Evolutionary conservation across 805 yeast genomes (phyloP).

Genomic region (Metschnikowia kunwiensis): DNA sequence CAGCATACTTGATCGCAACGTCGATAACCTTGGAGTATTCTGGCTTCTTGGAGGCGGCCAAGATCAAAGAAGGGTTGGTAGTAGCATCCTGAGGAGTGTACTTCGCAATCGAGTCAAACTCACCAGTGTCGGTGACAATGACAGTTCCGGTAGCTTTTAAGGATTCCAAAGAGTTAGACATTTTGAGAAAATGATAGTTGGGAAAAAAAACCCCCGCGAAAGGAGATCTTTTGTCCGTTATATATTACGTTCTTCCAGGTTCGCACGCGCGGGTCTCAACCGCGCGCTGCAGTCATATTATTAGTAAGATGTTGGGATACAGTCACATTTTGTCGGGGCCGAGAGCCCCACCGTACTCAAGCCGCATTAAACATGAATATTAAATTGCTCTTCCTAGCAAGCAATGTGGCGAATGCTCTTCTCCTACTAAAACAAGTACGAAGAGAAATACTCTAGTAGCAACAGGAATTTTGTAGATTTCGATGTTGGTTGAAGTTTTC

Average conservation of each 20-base stretch:
- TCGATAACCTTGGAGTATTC: constrained; percentile 89
- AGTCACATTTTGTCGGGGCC: constrained; percentile 4
- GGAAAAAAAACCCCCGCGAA: not conserved
- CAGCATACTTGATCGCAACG: constrained; percentile 84
- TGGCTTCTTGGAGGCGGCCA: constrained; percentile 90
- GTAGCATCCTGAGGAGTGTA: constrained; percentile 99
- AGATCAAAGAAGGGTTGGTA: constrained; percentile 95
- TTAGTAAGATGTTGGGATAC: constrained; percentile 7
- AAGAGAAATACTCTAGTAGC: no score
- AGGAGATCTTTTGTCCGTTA: constrained; percentile 8
- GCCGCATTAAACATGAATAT: no score
- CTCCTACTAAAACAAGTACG: no score
- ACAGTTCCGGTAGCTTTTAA: constrained; percentile 93
- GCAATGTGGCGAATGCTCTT: no score
- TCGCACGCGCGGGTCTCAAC: constrained; percentile 9
- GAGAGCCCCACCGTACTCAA: constrained; percentile 3
- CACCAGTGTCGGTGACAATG: constrained; percentile 99
- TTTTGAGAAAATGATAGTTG: constrained; percentile 5
- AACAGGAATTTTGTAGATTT: no score
- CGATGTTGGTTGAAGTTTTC: no score
- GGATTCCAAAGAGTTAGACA: constrained; percentile 76
- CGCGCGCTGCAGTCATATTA: constrained; percentile 15
- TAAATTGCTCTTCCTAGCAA: no score
- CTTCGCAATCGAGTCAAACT: constrained; percentile 95
- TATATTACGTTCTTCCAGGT: constrained; percentile 2